A percentile compares a stretch with the other conserved stretches of the same genome.
These are phyloP conservation scores for Phialocephala subalpina DNA, from an alignment of 2,329 filamentous ascomycete genomes.

Conservation along the genomic window DNA sequence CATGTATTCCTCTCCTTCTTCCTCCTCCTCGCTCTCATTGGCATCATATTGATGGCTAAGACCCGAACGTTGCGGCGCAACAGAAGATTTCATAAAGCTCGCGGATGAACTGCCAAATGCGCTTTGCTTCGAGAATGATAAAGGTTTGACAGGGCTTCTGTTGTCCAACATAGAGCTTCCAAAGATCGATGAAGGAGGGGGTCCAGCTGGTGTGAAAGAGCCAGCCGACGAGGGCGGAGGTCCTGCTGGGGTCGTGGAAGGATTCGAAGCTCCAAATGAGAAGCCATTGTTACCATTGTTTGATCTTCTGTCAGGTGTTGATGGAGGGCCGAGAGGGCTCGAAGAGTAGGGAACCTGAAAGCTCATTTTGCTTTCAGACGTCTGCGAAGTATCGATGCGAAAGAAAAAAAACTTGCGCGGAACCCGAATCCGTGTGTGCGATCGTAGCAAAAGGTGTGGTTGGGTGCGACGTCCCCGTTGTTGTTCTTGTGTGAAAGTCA, in stretches of 20 bases:
- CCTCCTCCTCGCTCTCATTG: constrained; percentile 50
- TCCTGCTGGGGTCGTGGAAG: constrained; percentile 65
- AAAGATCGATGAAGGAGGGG: constrained; percentile 58
- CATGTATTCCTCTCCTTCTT: constrained; percentile 50
- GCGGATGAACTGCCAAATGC: constrained; percentile 32
- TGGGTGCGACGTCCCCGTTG: neutral
- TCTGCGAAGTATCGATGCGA: neutral
- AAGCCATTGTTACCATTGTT: constrained; percentile 39
- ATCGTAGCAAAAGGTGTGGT: neutral
- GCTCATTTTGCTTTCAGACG: constrained; percentile 20
- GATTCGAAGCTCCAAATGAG: constrained; percentile 43
- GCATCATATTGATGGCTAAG: constrained; percentile 56
- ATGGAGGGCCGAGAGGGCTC: constrained; percentile 43
- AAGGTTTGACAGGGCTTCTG: constrained; percentile 36
- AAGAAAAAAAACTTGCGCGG: neutral
- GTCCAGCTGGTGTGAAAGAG: constrained; percentile 64
- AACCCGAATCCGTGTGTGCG: neutral
- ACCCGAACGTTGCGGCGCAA: constrained; percentile 53
- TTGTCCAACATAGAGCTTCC: constrained; percentile 57
- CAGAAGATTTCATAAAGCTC: constrained; percentile 32
- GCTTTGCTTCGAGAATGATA: constrained; percentile 47
- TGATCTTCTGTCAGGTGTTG: constrained; percentile 45
- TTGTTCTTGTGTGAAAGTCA: neutral
- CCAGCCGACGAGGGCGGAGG: constrained; percentile 58
- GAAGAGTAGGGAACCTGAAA: constrained; percentile 40